Conservation (phyloP, 305 asterid genomes). For the Rubia peregrina region DNA sequence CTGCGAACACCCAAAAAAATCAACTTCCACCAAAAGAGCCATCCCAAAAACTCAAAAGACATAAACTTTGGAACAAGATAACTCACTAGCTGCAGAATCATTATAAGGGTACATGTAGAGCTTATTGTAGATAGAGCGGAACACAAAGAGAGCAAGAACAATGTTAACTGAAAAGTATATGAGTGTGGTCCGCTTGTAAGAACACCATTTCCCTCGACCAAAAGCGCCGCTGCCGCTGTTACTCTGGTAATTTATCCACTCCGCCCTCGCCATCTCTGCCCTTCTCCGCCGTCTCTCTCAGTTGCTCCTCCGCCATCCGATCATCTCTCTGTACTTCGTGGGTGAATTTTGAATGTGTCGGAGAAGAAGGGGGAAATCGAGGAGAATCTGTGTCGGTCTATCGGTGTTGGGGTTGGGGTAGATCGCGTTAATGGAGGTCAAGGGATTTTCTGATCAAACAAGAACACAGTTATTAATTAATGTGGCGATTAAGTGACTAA, state of each 20-base stretch:
- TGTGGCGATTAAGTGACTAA: neutral
- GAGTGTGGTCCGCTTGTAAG: conserved; percentile 69
- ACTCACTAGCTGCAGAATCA: conserved; percentile 44
- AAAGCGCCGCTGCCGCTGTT: conserved; percentile 11
- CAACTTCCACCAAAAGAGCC: conserved; percentile 12
- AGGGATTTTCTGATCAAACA: conserved; percentile 10
- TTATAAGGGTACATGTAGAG: conserved; percentile 53
- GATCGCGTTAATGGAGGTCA: conserved; percentile 8
- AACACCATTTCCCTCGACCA: conserved; percentile 52
- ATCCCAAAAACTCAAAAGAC: conserved; percentile 14
- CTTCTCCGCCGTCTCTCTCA: conserved; percentile 23
- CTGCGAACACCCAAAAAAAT: conserved; percentile 34
- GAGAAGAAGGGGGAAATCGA: neutral
- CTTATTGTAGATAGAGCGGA: conserved; percentile 61
- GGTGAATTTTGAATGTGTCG: conserved; percentile 10
- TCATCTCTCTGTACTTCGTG: conserved; percentile 31
- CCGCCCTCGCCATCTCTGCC: conserved; percentile 65
- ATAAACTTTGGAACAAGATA: conserved; percentile 3
- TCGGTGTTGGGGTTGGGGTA: neutral
- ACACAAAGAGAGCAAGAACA: conserved; percentile 65
- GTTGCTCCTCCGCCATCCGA: conserved; percentile 46
- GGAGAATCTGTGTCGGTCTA: neutral
- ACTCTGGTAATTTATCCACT: conserved; percentile 31
- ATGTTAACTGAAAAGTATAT: conserved; percentile 63
- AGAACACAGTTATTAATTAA: neutral